A percentile compares a stretch with the other conserved stretches of the same genome.
Evolutionary conservation across 352 stramenopile species (phyloP).

Genomic region (Pseudoperonospora humuli): DNA sequence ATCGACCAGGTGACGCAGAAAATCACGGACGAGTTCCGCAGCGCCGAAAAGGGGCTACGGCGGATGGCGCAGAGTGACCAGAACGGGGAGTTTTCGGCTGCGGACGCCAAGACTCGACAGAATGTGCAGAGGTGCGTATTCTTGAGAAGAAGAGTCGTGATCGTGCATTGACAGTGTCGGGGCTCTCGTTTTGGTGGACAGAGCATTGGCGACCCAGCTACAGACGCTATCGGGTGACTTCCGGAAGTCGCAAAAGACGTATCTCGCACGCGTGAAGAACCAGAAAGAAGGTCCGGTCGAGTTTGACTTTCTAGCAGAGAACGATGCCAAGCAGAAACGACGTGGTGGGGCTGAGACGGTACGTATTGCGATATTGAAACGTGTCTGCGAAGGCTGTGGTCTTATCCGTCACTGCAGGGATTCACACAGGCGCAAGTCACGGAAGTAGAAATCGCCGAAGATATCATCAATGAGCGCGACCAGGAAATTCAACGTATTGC

Average conservation of each 20-base stretch:
- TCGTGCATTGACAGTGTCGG: constrained; percentile 1
- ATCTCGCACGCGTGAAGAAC: constrained; percentile 92
- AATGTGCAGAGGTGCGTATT: constrained; percentile 65
- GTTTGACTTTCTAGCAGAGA: constrained; percentile 85
- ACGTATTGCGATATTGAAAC: background rate
- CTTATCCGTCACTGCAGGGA: constrained; percentile 31
- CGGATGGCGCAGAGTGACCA: constrained; percentile 52
- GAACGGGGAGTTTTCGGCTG: constrained; percentile 61
- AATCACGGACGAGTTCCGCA: constrained; percentile 80
- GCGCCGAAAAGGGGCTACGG: constrained; percentile 63
- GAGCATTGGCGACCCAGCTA: constrained; percentile 92
- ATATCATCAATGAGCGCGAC: constrained; percentile 93
- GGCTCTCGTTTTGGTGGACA: constrained; percentile 11
- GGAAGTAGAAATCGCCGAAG: constrained; percentile 94
- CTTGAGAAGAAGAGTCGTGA: background rate
- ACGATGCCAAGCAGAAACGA: constrained; percentile 50
- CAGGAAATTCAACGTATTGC: constrained; percentile 96
- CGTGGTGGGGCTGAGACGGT: constrained; percentile 27
- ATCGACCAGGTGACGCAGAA: constrained; percentile 74
- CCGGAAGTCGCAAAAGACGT: constrained; percentile 97
- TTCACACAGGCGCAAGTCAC: constrained; percentile 94
- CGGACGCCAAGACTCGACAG: constrained; percentile 77
- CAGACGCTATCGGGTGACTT: constrained; percentile 96
- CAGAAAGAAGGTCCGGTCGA: constrained; percentile 94
- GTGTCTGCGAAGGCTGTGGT: background rate